Evolutionary conservation across 495 filamentous ascomycete species (phyloP).

Genomic region (Pyrenula massariospora): DNA sequence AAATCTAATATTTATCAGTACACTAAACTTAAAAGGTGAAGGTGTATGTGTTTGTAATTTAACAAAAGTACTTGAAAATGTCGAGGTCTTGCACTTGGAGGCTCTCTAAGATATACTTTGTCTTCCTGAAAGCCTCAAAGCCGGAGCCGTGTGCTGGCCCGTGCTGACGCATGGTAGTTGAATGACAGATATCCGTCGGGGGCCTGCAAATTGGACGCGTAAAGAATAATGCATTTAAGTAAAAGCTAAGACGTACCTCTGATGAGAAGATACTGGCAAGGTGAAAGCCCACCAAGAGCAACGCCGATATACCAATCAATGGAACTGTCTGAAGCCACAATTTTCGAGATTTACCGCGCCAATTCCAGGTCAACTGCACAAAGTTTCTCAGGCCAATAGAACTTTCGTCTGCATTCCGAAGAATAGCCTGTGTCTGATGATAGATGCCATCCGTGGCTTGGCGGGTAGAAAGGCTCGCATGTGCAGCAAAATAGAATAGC

Average conservation of each 20-base stretch:
- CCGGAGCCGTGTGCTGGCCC: too few relatives aligned
- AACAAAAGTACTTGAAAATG: too few relatives aligned
- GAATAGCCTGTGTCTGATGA: slow-evolving; percentile 6
- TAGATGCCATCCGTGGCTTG: neutral
- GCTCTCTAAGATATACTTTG: neutral
- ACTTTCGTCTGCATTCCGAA: slow-evolving; percentile 1
- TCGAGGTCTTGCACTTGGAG: too few relatives aligned
- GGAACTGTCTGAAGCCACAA: neutral
- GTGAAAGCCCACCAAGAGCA: neutral
- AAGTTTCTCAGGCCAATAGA: neutral
- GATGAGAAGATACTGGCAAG: neutral
- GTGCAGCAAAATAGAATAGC: slow-evolving; percentile 3
- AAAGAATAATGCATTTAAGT: neutral
- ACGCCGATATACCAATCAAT: neutral
- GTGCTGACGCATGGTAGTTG: too few relatives aligned
- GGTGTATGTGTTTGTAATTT: neutral
- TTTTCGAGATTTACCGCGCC: neutral
- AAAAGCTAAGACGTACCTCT: neutral
- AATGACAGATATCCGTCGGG: too few relatives aligned
- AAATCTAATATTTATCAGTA: neutral
- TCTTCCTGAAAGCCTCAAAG: neutral
- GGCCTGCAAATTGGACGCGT: neutral
- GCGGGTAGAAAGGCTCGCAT: neutral
- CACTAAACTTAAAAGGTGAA: neutral
- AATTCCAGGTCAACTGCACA: neutral